Conservation (phyloP, 306 rosid genomes). For the Luffa acutangula region DNA sequence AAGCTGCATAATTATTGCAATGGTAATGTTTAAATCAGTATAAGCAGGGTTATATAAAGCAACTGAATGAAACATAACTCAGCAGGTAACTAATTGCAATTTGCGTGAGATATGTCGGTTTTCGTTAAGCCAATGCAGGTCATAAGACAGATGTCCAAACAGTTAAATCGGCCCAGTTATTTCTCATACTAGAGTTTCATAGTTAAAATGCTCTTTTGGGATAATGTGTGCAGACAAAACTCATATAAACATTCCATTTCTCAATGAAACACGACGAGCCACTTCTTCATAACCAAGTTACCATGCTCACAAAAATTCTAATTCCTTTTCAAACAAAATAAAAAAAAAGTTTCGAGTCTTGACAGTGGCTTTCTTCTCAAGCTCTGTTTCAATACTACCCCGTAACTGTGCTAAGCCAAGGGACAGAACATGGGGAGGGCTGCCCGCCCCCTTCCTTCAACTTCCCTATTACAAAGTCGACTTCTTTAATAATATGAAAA, state of each 20-base stretch:
- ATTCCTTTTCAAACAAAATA: not conserved
- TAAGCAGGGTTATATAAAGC: not conserved
- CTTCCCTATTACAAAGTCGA: not conserved
- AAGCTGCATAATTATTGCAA: slow-evolving; percentile 35
- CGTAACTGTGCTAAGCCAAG: not conserved
- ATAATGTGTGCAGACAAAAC: not conserved
- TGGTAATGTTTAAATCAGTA: not conserved
- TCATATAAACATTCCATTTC: not conserved
- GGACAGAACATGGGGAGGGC: not conserved
- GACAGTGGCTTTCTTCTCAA: not conserved
- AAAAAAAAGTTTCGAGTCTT: not conserved
- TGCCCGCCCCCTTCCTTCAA: not conserved
- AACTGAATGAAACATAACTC: not conserved
- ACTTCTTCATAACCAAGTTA: not conserved
- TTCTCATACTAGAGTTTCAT: not conserved
- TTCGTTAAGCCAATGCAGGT: not conserved
- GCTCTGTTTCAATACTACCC: not conserved
- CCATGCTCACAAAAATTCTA: not conserved
- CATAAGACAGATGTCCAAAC: not conserved
- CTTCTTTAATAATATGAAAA: not conserved
- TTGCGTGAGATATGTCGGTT: not conserved
- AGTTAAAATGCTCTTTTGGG: not conserved
- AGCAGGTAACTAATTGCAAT: not conserved
- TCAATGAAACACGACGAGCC: not conserved
- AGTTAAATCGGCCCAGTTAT: not conserved